Base-by-base conservation (phyloP, 2,329 filamentous ascomycete species). In the Curvularia hawaiiensis region DNA sequence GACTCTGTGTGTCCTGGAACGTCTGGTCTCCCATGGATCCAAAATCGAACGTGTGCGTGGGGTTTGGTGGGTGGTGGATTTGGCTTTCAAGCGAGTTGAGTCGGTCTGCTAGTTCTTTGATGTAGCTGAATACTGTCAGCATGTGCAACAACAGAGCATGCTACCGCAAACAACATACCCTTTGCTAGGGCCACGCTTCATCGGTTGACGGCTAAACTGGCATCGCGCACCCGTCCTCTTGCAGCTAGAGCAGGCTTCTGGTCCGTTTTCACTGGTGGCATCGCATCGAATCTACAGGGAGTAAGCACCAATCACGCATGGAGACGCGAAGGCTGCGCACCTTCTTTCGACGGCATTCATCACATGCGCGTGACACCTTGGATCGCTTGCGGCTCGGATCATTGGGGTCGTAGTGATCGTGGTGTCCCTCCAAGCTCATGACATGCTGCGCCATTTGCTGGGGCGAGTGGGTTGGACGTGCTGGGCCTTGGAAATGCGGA, bases 121-220 rank as follows among this genome's bases (percentile, higher is more conserved):
- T 78, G 39, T 77, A 77, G 1, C 75, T 77, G 38, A n/a, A 28
- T 5, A 26, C 18, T 31, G 54, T 73, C 30, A 71, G 61, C 40
- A 40, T 39, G 14, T 11, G 30, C 16, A 9, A n/a, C 16, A 22
- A 14, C 18, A 40, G 10, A 11, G 10, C 22, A 24, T 24, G 22
- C 11, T 46, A 18, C 16, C 35, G 26, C 4, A 18, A 0, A 18
- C 20, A 7, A 46, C 59, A 31, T 66, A 76, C 73, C 76, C 76
- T 76, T 77, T 78, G 62, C 75, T 77, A 11, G 76, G 76, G 3
- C 76, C 76, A 38, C 76, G 73, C 62, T 78, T 78, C 74, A 77
- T 76, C 2, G 75, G 75, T 54, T 77, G 75, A 51, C 76, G 67
- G 50, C 75, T 77, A 52, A 77, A 78, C 50, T 76, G 76, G 47